phyloP scores from a whole-genome alignment of 306 rosid species.

The Prunus persica region DNA sequence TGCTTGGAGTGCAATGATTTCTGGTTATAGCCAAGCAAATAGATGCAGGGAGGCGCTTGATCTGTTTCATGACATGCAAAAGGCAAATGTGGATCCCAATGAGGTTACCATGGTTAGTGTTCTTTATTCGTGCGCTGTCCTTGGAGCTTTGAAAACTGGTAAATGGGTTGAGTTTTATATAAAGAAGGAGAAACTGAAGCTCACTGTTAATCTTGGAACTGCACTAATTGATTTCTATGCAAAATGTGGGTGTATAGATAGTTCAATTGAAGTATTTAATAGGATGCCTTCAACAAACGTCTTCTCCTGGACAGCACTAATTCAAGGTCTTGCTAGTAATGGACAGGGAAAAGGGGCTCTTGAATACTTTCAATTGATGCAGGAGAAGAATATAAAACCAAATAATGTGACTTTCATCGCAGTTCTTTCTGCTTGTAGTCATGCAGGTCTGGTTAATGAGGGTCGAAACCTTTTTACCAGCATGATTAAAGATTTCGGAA shows the following conservation, averaged over 20 bases:
- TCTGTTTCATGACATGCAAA: conserved; percentile 58
- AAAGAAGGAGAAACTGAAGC: conserved; percentile 51
- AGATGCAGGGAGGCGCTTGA: conserved; percentile 53
- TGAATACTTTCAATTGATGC: conserved; percentile 45
- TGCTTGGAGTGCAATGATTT: conserved; percentile 70
- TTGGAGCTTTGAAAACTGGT: conserved; percentile 60
- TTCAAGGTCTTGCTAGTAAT: conserved; percentile 64
- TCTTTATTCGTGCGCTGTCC: conserved; percentile 52
- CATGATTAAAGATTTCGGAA: conserved; percentile 46
- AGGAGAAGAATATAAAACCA: conserved; percentile 37
- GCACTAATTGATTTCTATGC: conserved; percentile 58
- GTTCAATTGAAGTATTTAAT: conserved; percentile 46
- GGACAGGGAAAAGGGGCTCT: conserved; percentile 55
- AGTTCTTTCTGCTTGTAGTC: conserved; percentile 55
- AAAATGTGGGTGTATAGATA: conserved; percentile 53
- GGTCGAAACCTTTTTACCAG: conserved; percentile 45
- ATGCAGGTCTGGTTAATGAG: conserved; percentile 52
- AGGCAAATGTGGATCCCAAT: conserved; percentile 46
- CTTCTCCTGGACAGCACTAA: conserved; percentile 56
- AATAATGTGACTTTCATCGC: conserved; percentile 59
- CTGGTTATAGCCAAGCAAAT: conserved; percentile 57
- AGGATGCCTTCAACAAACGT: conserved; percentile 42
- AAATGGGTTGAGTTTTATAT: conserved; percentile 64
- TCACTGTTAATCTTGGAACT: conserved; percentile 61
- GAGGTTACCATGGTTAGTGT: conserved; percentile 73